These are phyloP conservation scores for Talaromyces borbonicus DNA, from an alignment of 495 filamentous ascomycete species.

Conservation along the genomic window DNA sequence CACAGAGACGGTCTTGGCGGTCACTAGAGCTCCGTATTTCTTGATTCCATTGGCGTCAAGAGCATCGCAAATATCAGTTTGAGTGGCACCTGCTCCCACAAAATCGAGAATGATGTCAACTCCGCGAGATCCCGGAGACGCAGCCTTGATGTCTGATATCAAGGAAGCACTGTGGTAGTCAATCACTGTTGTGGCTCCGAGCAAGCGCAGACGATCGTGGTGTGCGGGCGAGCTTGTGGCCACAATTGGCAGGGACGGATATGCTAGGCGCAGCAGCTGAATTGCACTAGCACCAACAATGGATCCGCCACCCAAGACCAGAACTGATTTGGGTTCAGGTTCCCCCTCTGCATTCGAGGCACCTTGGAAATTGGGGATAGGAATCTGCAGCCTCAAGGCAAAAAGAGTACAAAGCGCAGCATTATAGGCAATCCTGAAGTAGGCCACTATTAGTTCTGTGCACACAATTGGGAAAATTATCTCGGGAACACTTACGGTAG, in stretches of 20 bases:
- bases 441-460: too few relatives aligned
- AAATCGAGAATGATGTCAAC: slow-evolving; percentile 34
- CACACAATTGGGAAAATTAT: too few relatives aligned
- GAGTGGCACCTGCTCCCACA: slow-evolving; percentile 16
- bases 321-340: slow-evolving; percentile 19
- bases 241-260: slow-evolving; percentile 23
- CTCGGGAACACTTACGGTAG: slow-evolving; percentile 19
- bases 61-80: slow-evolving; percentile 14
- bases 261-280: slow-evolving; percentile 31
- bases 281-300: slow-evolving; percentile 28
- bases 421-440: slow-evolving; percentile 29
- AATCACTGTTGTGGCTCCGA: slow-evolving; percentile 25
- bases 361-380: slow-evolving; percentile 20
- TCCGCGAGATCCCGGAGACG: slow-evolving; percentile 18
- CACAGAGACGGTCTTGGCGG: slow-evolving; percentile 8
- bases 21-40: slow-evolving; percentile 25
- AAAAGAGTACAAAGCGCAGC: slow-evolving; percentile 27
- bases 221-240: slow-evolving; percentile 28
- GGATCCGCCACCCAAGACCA: slow-evolving; percentile 35
- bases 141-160: slow-evolving; percentile 18
- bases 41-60: slow-evolving; percentile 20
- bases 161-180: slow-evolving; percentile 16
- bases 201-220: slow-evolving; percentile 15
- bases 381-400: slow-evolving; percentile 14
- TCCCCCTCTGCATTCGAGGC: slow-evolving; percentile 9